Percentiles rank a stretch among this genome's conserved stretches.
Evolutionary conservation across 257 asterid species (phyloP).

Genomic region (Vinca minor): DNA sequence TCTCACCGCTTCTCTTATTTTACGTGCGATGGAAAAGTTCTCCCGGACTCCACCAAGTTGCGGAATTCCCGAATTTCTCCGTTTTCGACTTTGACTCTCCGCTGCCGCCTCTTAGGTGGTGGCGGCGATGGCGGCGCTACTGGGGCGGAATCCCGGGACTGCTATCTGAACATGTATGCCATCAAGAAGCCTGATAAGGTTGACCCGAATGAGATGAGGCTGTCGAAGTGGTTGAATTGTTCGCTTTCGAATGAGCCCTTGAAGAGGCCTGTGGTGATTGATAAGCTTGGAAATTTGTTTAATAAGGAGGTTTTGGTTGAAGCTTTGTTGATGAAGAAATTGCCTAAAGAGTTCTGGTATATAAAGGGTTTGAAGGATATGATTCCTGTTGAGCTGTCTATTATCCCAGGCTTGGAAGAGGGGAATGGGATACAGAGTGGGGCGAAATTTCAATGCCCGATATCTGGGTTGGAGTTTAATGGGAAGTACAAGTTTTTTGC

Average conservation of each 20-base stretch:
- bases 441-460: constrained; percentile 64
- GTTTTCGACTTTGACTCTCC: constrained; percentile 51
- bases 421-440: constrained; percentile 22
- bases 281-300: constrained; percentile 76
- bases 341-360: constrained; percentile 74
- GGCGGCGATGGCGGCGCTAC: constrained; percentile 99
- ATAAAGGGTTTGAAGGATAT: constrained; percentile 92
- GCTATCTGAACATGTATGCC: constrained; percentile 83
- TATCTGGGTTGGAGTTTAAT: constrained; percentile 69
- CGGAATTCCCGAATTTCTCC: constrained; percentile 30
- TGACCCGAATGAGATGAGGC: constrained; percentile 70
- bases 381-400: constrained; percentile 51
- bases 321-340: constrained; percentile 66
- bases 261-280: constrained; percentile 68
- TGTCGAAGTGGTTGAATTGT: constrained; percentile 77
- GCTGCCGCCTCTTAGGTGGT: constrained; percentile 57
- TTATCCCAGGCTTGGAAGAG: constrained; percentile 37
- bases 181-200: constrained; percentile 70
- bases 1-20: constrained; percentile 34
- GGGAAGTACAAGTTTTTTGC: constrained; percentile 69
- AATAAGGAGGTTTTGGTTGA: constrained; percentile 84
- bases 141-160: constrained; percentile 90
- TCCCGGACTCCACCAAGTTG: constrained; percentile 40
- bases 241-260: constrained; percentile 72
- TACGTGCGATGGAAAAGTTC: constrained; percentile 51